Percentiles rank a stretch among this genome's conserved stretches.
Conservation (phyloP, 192 early-diverging fungal species). For the Piromyces sp. region DNA sequence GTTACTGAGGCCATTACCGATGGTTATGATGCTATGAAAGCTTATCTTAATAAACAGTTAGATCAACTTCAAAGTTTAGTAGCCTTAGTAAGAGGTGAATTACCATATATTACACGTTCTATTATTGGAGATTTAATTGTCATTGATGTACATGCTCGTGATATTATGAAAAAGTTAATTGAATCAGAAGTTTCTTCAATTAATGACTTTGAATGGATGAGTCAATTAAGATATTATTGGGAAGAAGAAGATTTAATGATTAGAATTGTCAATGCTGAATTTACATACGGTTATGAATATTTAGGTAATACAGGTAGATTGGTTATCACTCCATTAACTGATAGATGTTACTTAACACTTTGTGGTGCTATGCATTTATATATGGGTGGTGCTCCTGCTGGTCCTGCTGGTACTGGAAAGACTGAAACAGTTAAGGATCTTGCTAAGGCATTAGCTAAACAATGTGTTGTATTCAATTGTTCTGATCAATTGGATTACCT, state of each 20-base stretch:
- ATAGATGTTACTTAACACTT: slow-evolving; percentile 36
- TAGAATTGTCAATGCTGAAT: slow-evolving; percentile 44
- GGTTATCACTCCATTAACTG: slow-evolving; percentile 40
- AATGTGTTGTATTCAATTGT: slow-evolving; percentile 48
- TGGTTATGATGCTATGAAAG: slow-evolving; percentile 19
- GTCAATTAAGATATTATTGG: slow-evolving; percentile 42
- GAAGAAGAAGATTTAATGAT: slow-evolving; percentile 36
- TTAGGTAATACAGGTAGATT: slow-evolving; percentile 39
- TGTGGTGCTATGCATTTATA: slow-evolving; percentile 41
- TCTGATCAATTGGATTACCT: slow-evolving; percentile 43
- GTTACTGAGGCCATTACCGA: slow-evolving; percentile 31
- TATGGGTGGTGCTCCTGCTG: slow-evolving; percentile 44
- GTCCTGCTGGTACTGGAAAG: slow-evolving; percentile 40
- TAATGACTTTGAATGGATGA: slow-evolving; percentile 50
- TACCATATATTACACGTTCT: slow-evolving; percentile 28
- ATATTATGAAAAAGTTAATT: slow-evolving; percentile 36
- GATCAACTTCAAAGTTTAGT: slow-evolving; percentile 34
- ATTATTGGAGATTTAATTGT: slow-evolving; percentile 42
- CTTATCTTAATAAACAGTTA: slow-evolving; percentile 14
- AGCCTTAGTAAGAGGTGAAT: slow-evolving; percentile 30
- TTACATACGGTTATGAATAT: slow-evolving; percentile 39
- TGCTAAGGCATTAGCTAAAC: slow-evolving; percentile 39
- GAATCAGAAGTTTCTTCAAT: slow-evolving; percentile 23
- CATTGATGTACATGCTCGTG: slow-evolving; percentile 39
- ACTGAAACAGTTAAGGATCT: slow-evolving; percentile 44